Conservation (phyloP, 257 asterid genomes). For the Forsythia viridissima region DNA sequence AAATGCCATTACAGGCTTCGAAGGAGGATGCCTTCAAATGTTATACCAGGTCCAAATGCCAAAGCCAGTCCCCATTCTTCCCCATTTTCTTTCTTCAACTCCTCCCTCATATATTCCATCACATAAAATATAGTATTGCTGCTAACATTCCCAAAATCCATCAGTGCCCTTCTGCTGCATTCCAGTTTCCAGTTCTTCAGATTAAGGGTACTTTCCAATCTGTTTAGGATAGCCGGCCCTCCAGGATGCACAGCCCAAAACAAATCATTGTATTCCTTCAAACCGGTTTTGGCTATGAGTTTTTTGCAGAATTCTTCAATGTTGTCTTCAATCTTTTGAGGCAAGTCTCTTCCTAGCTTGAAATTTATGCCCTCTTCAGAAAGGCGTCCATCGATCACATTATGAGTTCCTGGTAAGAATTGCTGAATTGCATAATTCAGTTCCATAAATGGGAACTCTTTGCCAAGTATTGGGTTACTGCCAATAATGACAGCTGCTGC, state of each 20-base stretch:
- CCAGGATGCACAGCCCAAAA: slow-evolving; percentile 99
- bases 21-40: slow-evolving; percentile 89
- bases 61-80: slow-evolving; percentile 91
- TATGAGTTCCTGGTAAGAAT: slow-evolving; percentile 60
- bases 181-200: slow-evolving; percentile 52
- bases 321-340: slow-evolving; percentile 77
- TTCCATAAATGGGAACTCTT: slow-evolving; percentile 67
- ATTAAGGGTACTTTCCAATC: slow-evolving; percentile 58
- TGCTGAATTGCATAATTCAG: slow-evolving; percentile 70
- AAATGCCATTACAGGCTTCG: slow-evolving; percentile 48
- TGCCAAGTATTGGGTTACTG: slow-evolving; percentile 47
- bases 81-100: slow-evolving; percentile 35
- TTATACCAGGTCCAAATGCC: slow-evolving; percentile 93
- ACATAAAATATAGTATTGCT: slow-evolving; percentile 87
- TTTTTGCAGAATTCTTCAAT: slow-evolving; percentile 73
- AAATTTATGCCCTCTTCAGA: slow-evolving; percentile 88
- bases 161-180: slow-evolving; percentile 83
- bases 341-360: slow-evolving; percentile 77
- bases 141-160: slow-evolving; percentile 89
- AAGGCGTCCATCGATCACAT: slow-evolving; percentile 70
- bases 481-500: slow-evolving; percentile 82
- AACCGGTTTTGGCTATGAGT: slow-evolving; percentile 43
- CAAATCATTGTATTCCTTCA: slow-evolving; percentile 52
- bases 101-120: slow-evolving; percentile 81
- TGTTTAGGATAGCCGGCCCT: slow-evolving; percentile 87